phyloP scores from a whole-genome alignment of 139 green algal genomes.

The Coccomyxa sp. region DNA sequence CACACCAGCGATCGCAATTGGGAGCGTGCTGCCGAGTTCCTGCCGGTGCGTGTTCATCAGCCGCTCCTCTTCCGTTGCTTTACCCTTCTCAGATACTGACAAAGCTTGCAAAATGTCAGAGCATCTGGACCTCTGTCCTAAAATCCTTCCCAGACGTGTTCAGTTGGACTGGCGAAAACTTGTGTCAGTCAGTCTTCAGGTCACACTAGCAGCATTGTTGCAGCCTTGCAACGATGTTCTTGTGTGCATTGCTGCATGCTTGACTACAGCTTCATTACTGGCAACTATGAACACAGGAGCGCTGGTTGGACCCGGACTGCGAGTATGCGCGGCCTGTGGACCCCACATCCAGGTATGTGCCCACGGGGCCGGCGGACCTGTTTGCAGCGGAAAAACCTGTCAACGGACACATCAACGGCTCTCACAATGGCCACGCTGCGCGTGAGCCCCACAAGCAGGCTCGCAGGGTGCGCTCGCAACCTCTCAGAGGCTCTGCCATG shows the following conservation, averaged over 20 bases:
- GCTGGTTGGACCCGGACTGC: neutral
- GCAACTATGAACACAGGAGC: neutral
- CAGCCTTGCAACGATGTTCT: too few relatives aligned
- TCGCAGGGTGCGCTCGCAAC: too few relatives aligned
- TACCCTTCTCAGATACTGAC: too few relatives aligned
- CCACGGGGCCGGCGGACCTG: neutral
- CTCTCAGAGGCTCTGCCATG: too few relatives aligned
- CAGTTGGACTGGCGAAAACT: too few relatives aligned
- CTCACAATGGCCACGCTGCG: too few relatives aligned
- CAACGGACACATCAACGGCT: neutral
- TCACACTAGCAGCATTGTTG: neutral
- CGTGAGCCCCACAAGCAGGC: neutral
- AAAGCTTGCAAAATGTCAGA: too few relatives aligned
- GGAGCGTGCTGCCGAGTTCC: neutral
- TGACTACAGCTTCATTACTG: too few relatives aligned
- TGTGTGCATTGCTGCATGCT: neutral
- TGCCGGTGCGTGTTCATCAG: neutral
- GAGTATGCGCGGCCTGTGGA: neutral
- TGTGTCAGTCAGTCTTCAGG: too few relatives aligned
- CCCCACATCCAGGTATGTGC: neutral
- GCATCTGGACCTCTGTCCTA: too few relatives aligned
- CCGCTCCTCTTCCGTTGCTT: too few relatives aligned
- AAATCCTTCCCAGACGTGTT: too few relatives aligned
- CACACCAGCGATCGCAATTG: neutral
- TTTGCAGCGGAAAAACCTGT: neutral